These are phyloP conservation scores for Phytopythium boreale DNA, from an alignment of 352 stramenopile species.

Conservation along the genomic window DNA sequence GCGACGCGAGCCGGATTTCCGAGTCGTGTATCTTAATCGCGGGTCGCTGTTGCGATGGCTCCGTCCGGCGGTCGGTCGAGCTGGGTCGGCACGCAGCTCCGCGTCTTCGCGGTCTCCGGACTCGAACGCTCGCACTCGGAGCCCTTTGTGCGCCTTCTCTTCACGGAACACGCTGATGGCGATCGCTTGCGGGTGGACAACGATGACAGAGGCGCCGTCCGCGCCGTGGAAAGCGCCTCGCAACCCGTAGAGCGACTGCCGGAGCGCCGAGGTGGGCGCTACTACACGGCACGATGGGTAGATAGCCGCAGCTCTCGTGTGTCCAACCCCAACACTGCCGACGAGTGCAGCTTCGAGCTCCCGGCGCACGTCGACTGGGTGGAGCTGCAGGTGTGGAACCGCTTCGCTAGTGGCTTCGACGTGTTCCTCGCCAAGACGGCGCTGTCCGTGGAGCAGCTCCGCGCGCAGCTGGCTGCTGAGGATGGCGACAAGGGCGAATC, in stretches of 20 bases:
- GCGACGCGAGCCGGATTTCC: no score
- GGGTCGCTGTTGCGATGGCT: neutral
- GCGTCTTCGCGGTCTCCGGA: constrained; percentile 28
- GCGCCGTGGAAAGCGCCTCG: neutral
- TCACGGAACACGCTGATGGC: constrained; percentile 17
- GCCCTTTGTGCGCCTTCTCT: constrained; percentile 49
- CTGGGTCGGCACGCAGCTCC: constrained; percentile 4
- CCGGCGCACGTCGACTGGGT: constrained; percentile 35
- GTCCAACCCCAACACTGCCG: no score
- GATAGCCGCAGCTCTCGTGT: neutral
- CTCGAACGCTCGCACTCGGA: constrained; percentile 40
- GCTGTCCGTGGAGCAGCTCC: constrained; percentile 31
- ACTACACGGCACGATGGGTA: constrained; percentile 35
- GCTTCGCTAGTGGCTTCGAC: constrained; percentile 46
- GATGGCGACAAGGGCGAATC: neutral
- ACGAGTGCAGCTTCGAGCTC: constrained; percentile 17
- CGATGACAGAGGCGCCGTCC: constrained; percentile 10
- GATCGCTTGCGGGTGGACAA: constrained; percentile 7
- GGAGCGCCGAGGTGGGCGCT: neutral
- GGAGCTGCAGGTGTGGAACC: constrained; percentile 68
- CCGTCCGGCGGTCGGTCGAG: neutral
- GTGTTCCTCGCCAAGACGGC: constrained; percentile 47
- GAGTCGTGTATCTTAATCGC: neutral
- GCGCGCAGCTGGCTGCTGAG: neutral
- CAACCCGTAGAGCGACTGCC: neutral